Conservation (phyloP, 139 green algal genomes). For the Chlorella sp. region DNA sequence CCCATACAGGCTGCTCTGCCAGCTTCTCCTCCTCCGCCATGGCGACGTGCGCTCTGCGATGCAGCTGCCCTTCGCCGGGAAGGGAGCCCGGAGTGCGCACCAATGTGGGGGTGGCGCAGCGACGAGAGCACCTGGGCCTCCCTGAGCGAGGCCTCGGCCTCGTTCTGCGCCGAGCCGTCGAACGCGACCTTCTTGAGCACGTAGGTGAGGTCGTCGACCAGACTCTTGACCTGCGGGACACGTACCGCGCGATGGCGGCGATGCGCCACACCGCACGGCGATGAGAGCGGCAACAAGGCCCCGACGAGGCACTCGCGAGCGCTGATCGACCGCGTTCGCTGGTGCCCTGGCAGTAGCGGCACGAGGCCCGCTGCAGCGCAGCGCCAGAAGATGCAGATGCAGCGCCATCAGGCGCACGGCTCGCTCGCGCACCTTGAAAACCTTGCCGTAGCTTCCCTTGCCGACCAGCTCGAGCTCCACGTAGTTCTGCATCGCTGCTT, state of each 20-base stretch:
- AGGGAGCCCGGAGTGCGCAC: neutral
- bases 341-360: too few relatives aligned
- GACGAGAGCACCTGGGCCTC: slow-evolving; percentile 26
- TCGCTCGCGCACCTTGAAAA: slow-evolving; percentile 39
- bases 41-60: neutral
- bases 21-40: neutral
- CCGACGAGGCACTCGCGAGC: too few relatives aligned
- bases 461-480: slow-evolving; percentile 23
- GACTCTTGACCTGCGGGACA: slow-evolving; percentile 7
- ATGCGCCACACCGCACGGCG: too few relatives aligned
- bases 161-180: slow-evolving; percentile 15
- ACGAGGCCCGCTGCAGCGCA: neutral
- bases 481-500: slow-evolving; percentile 24
- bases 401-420: too few relatives aligned
- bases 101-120: slow-evolving; percentile 31
- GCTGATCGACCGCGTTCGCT: too few relatives aligned
- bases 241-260: too few relatives aligned
- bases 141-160: slow-evolving; percentile 19
- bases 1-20: too few relatives aligned
- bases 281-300: too few relatives aligned
- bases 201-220: slow-evolving; percentile 13
- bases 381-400: neutral
- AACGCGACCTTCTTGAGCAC: slow-evolving; percentile 33
- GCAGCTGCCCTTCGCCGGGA: neutral
- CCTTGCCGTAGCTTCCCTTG: slow-evolving; percentile 44